Conservation (phyloP, 179 eudicot genomes). For the Sideroxylon spinosum region DNA sequence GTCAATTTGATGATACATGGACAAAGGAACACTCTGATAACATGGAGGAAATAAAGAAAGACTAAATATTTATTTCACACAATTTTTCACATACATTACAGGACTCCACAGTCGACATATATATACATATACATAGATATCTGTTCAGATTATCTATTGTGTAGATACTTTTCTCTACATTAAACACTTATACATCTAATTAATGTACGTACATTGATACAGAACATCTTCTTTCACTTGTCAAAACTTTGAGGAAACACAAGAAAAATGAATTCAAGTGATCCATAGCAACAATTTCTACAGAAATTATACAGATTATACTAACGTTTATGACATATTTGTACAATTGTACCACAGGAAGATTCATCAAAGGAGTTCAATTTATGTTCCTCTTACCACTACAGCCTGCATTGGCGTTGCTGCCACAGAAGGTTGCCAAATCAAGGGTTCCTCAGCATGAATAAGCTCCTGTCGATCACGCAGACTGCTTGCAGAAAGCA, state of each 20-base stretch:
- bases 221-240: not conserved
- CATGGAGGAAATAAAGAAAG: no score
- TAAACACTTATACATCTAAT: no score
- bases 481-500: slow-evolving; percentile 13
- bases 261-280: not conserved
- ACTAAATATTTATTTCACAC: no score
- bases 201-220: not conserved
- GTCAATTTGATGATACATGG: no score
- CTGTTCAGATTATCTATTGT: no score
- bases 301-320: not conserved
- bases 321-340: not conserved
- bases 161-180: no score
- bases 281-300: not conserved
- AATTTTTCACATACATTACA: no score
- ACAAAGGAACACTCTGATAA: no score
- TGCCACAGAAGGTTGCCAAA: slow-evolving; percentile 16
- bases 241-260: not conserved
- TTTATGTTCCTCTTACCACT: slow-evolving; percentile 20
- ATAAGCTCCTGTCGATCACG: slow-evolving; percentile 9
- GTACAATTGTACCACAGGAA: not conserved
- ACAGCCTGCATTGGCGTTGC: slow-evolving; percentile 18
- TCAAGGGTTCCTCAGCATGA: slow-evolving; percentile 23
- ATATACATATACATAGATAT: no score
- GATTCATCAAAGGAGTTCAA: not conserved
- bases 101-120: no score